Conservation (phyloP, 805 yeast genomes). For the Saturnispora sanitii region DNA sequence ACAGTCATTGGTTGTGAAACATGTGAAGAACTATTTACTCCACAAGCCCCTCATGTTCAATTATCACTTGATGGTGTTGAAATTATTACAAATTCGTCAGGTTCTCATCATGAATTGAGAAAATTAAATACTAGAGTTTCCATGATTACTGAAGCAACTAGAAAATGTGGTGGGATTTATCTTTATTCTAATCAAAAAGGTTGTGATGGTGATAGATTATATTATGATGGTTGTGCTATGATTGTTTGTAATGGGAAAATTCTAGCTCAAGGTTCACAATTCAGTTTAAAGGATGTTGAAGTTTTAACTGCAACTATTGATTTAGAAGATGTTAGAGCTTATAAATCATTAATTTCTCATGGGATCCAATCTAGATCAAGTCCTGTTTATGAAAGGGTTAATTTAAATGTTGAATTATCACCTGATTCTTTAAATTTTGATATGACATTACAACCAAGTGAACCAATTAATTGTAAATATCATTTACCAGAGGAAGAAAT, state of each 20-base stretch:
- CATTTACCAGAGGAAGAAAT: slow-evolving; percentile 92
- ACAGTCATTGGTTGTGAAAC: slow-evolving; percentile 96
- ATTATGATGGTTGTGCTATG: slow-evolving; percentile 95
- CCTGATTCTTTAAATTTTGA: slow-evolving; percentile 51
- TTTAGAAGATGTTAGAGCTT: slow-evolving; percentile 79
- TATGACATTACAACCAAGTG: slow-evolving; percentile 51
- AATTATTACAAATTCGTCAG: slow-evolving; percentile 89
- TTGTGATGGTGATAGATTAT: slow-evolving; percentile 95
- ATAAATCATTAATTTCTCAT: slow-evolving; percentile 65
- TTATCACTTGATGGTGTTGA: slow-evolving; percentile 97
- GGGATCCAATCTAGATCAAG: slow-evolving; percentile 52
- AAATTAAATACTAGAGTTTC: slow-evolving; percentile 78
- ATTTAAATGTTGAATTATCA: slow-evolving; percentile 58
- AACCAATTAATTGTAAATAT: slow-evolving; percentile 40
- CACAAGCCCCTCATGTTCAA: slow-evolving; percentile 86
- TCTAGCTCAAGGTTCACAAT: slow-evolving; percentile 90
- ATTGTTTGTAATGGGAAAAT: slow-evolving; percentile 88
- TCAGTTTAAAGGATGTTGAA: slow-evolving; percentile 83
- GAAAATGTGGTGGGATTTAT: slow-evolving; percentile 94
- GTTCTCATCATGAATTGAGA: slow-evolving; percentile 95
- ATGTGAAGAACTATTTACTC: slow-evolving; percentile 95
- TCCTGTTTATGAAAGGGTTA: slow-evolving; percentile 43
- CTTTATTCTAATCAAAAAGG: slow-evolving; percentile 93
- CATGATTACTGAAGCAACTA: slow-evolving; percentile 83
- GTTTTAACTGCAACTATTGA: slow-evolving; percentile 94